Base-by-base conservation (phyloP, 768 basidiomycete genomes). In the Wakefieldia striispora region DNA sequence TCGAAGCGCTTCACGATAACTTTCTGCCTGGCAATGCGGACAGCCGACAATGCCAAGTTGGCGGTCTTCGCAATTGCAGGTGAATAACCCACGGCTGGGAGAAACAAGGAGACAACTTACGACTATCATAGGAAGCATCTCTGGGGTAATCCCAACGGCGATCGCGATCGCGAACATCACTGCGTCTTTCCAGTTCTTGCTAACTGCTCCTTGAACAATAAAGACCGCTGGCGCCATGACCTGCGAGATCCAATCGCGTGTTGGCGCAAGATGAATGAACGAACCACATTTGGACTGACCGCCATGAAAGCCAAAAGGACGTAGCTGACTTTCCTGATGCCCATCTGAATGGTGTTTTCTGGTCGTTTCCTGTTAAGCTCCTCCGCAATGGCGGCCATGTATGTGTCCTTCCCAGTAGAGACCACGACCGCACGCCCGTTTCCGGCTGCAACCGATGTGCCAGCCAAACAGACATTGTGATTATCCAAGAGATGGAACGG, bases 1-100 rank as follows among this genome's bases (percentile, higher is more conserved):
- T 84, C 82, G 53, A 86, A 74, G 45, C 80, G 75, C 29, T 82
- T 74, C 14, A 84, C 81, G 48, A 86, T 76, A 29, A 83, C 83
- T 53, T 83, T 75, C 58, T 81, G 70, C 38, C 65, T 71, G 3
- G 80, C 80, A 62, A 84, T 79, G 45, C 76, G 75, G 43, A 73
- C 69, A 2, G 79, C 79, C 0, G 81, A 81, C 21, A 79, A 73
- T 7, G 82, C 79, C 65, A 84, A 72, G 12, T 82, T 84, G 37
- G 83, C 71, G 3, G 80, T 78, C 57, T 83, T 66, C 31, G 79
- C 74, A 11, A 74, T 76, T 45, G 75, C 68, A 16, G 20, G 16
- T 55, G 19, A 51, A 34, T 3, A 6, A 47, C 27, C 3, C 33
- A 48, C 12, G 12, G 17, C 23, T 16, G 13, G 3, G 14, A 26